phyloP scores from a whole-genome alignment of 768 basidiomycete species.

The Amanita rimosa region DNA sequence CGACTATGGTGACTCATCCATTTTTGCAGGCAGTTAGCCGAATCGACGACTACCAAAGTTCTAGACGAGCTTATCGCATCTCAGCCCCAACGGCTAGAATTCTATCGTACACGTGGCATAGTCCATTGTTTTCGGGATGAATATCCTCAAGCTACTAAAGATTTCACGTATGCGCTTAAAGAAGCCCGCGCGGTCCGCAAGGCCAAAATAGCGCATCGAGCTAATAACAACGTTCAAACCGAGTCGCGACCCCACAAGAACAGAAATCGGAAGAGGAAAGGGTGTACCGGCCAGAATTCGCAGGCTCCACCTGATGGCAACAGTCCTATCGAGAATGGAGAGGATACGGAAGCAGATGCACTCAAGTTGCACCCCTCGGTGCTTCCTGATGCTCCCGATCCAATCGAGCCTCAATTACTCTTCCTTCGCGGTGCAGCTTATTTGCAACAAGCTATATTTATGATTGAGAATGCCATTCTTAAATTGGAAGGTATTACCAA shows the following conservation, averaged over 20 bases:
- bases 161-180: constrained; percentile 72
- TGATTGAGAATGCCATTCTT: constrained; percentile 67
- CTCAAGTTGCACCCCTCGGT: constrained; percentile 59
- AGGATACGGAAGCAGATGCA: constrained; percentile 43
- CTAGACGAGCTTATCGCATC: constrained; percentile 69
- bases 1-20: constrained; percentile 4
- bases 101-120: constrained; percentile 82
- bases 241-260: constrained; percentile 19
- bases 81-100: constrained; percentile 72
- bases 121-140: constrained; percentile 86
- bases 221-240: constrained; percentile 19
- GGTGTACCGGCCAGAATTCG: constrained; percentile 34
- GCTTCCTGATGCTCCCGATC: constrained; percentile 71
- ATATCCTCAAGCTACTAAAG: constrained; percentile 59
- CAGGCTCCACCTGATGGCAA: constrained; percentile 65
- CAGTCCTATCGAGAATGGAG: constrained; percentile 31
- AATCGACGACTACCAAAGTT: constrained; percentile 69
- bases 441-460: constrained; percentile 64
- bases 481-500: constrained; percentile 60
- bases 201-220: constrained; percentile 44
- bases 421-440: constrained; percentile 80
- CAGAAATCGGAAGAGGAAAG: constrained; percentile 43
- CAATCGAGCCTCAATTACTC: constrained; percentile 74
- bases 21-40: constrained; percentile 61
- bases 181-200: constrained; percentile 67